phyloP scores from a whole-genome alignment of 345 rosid genomes.

The Citrus medica region DNA sequence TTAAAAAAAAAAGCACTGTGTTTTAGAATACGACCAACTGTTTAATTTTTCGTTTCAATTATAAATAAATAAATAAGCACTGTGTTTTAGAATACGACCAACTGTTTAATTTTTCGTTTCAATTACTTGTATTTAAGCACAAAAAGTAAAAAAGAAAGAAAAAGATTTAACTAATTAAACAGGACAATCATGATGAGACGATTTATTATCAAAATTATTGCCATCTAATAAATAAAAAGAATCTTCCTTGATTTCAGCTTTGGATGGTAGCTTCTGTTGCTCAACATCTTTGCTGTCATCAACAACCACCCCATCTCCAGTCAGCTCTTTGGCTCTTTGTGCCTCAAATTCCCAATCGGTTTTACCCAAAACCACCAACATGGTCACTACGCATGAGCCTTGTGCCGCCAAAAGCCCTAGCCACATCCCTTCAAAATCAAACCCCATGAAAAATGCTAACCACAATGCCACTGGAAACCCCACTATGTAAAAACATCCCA shows the following conservation, averaged over 20 bases:
- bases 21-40: not conserved
- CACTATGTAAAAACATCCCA: constrained; percentile 62
- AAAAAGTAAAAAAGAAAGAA: not conserved
- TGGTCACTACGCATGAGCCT: constrained; percentile 51
- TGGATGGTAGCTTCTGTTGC: constrained; percentile 17
- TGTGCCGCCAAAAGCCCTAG: constrained; percentile 73
- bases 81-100: not conserved
- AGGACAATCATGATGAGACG: constrained; percentile 9
- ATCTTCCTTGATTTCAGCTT: constrained; percentile 38
- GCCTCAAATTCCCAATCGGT: constrained; percentile 68
- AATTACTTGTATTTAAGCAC: not conserved
- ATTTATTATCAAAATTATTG: constrained; percentile 17
- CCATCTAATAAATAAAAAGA: constrained; percentile 21
- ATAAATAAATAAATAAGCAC: no score
- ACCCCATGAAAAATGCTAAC: constrained; percentile 44
- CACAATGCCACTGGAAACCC: constrained; percentile 69
- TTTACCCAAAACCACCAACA: constrained; percentile 49
- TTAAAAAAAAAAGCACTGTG: not conserved
- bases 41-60: not conserved
- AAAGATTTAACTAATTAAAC: constrained; percentile 12
- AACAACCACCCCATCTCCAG: constrained; percentile 22
- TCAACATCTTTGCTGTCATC: constrained; percentile 27
- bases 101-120: not conserved
- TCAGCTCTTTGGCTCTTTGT: constrained; percentile 49
- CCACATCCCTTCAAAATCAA: constrained; percentile 69